Evolutionary conservation across 306 rosid genomes (phyloP), one percentile per base, ranked within the genome.

Genomic region (Hippophae tibetana): DNA sequence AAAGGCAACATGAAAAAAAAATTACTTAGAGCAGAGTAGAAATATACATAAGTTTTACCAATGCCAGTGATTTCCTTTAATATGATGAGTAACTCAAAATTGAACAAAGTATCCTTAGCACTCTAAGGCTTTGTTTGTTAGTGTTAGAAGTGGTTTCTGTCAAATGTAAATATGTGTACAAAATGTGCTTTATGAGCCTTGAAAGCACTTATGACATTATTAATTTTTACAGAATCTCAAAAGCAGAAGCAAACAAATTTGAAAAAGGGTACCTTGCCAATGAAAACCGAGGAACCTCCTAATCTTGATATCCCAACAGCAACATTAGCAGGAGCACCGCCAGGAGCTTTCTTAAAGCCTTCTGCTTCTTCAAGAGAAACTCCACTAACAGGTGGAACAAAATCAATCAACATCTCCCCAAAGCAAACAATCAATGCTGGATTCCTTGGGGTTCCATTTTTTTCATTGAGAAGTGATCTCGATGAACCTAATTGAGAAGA

Each of bases 321-420:
- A 67, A 89, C 97, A 73, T 89, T 89, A 42, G 95, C 97, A 57
- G 97, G 97, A 69, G 95, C 97, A 65, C 95, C 97, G 58, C 97
- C 97, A 18, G 89, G 87, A 57, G 89, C 87, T 68, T 89, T 89
- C 74, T 80, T 63, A 77, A 89, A 89, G 71, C 93, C 89, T 2
- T 82, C 78, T 43, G 95, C 93, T 57, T 82, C 89, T 8, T 93
- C 93, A 52, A 89, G 86, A 44, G 97, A 86, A 62, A 86, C 95
- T 48, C 95, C 97, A 52, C 77, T 76, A 18, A 62, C 86, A 2
- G 77, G 73, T 25, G 95, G 89, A 64, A 86, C 87, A 48, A 86
- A 83, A 65, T 86, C 89, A 23, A 86, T 74, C 60, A 86, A 57
- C 87, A 86, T 60, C 71, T 86, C 95, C 62, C 87, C 95, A 60